Evolutionary conservation across 1,284 basidiomycete species (phyloP), one percentile per base, ranked within the genome.

Genomic region (Wolfiporia cocos): DNA sequence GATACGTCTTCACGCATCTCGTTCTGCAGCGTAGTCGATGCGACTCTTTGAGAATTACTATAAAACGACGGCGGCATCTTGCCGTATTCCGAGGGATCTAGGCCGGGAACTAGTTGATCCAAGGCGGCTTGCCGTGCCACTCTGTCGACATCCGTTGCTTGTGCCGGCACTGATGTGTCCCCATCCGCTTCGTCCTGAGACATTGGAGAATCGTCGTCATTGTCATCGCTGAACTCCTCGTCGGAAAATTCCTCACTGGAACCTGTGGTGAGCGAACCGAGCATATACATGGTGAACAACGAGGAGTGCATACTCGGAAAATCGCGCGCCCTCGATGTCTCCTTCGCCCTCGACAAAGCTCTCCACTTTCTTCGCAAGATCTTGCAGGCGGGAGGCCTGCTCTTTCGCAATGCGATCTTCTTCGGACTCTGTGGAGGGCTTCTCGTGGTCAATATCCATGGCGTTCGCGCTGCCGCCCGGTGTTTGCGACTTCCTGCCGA

Each of bases 321-420:
- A 94, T 48, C 73, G 65, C 0, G 91, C 93, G 1, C 93, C 93
- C 52, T 91, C 83, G 4, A 95, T 49, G 49, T 88, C 84, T 4
- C 93, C 93, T 58, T 92, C 67, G 2, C 87, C 91, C 51, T 92
- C 83, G 2, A 97, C 79, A 58, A 97, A 97, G 22, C 73, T 70
- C 55, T 90, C 83, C 0, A 97, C 88, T 60, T 91, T 89, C 48
- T 75, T 69, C 9, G 93, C 92, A 37, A 97, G 71, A 48, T 78
- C 73, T 51, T 80, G 77, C 34, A 97, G 64, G 42, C 75, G 78
- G 14, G 71, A 60, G 2, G 90, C 84, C 55, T 92, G 84, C 42
- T 76, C 73, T 24, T 77, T 70, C 9, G 74, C 70, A 7, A 73
- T 24, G 28, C 54, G 64, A 39, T 81, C 74, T 51, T 80, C 78